Evolutionary conservation across 202 grass and related monocot species (phyloP).

Genomic region (Setaria viridis): DNA sequence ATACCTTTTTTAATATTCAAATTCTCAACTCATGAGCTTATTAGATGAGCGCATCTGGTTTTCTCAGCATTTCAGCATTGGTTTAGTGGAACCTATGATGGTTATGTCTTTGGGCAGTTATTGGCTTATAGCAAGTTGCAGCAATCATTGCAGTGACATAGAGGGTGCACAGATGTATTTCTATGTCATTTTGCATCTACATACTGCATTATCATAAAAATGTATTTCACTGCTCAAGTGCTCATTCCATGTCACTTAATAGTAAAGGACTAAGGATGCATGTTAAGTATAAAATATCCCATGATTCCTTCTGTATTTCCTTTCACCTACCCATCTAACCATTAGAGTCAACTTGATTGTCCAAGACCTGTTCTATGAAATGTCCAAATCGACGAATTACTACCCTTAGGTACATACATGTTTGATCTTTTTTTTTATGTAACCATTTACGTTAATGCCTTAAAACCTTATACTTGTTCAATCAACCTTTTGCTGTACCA

Average conservation of each 20-base stretch:
- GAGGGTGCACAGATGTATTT: neutral
- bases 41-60: neutral
- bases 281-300: neutral
- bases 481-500: neutral
- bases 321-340: neutral
- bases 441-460: neutral
- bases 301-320: neutral
- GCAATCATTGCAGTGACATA: neutral
- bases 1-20: neutral
- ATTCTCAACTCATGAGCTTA: neutral
- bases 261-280: neutral
- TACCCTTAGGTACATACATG: neutral
- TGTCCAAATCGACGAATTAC: neutral
- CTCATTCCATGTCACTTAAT: neutral
- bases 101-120: neutral
- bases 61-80: neutral
- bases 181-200: neutral
- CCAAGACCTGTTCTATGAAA: neutral
- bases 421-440: neutral
- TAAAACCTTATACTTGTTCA: neutral
- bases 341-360: neutral
- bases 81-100: constrained; percentile 9
- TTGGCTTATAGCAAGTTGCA: neutral
- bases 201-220: neutral
- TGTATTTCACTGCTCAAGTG: neutral